Conservation (phyloP, 352 stramenopile species). For the Phytophthora fragariaefolia region DNA sequence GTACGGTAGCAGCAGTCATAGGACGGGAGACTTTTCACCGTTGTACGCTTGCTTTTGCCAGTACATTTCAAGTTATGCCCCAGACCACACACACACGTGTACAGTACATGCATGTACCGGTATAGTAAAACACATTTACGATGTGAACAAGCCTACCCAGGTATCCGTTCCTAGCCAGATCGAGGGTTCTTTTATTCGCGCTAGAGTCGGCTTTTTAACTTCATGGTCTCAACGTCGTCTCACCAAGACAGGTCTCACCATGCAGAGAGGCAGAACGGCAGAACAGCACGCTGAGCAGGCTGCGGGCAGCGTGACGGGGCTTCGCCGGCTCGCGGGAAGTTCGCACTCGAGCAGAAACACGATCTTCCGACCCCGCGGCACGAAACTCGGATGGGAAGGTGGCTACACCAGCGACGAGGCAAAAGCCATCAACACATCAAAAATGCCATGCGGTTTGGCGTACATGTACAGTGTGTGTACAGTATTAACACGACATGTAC, state of each 20-base stretch:
- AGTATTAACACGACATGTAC: too few species aligned
- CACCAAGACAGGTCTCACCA: constrained; percentile 31
- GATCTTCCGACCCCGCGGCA: constrained; percentile 33
- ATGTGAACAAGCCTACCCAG: constrained; percentile 5
- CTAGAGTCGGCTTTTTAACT: constrained; percentile 1
- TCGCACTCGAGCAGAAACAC: constrained; percentile 34
- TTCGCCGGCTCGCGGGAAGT: constrained; percentile 22
- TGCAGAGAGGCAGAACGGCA: constrained; percentile 23
- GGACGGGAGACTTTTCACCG: too few species aligned
- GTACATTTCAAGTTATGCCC: too few species aligned
- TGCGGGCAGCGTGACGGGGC: constrained; percentile 18
- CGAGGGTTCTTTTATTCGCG: constrained; percentile 29
- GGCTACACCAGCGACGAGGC: constrained; percentile 38
- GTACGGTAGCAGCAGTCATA: too few species aligned
- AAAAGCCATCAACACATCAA: constrained; percentile 20
- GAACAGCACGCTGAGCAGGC: constrained; percentile 10
- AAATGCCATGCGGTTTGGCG: background rate
- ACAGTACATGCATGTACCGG: too few species aligned
- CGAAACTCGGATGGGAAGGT: constrained; percentile 32
- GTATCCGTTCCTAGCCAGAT: constrained; percentile 31
- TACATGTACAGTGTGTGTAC: too few species aligned
- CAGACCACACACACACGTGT: too few species aligned
- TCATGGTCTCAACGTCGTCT: constrained; percentile 23
- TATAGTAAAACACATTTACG: constrained; percentile 20
- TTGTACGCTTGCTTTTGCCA: too few species aligned